These are phyloP conservation scores for Corylus avellana DNA, from an alignment of 306 rosid species.

Conservation along the genomic window DNA sequence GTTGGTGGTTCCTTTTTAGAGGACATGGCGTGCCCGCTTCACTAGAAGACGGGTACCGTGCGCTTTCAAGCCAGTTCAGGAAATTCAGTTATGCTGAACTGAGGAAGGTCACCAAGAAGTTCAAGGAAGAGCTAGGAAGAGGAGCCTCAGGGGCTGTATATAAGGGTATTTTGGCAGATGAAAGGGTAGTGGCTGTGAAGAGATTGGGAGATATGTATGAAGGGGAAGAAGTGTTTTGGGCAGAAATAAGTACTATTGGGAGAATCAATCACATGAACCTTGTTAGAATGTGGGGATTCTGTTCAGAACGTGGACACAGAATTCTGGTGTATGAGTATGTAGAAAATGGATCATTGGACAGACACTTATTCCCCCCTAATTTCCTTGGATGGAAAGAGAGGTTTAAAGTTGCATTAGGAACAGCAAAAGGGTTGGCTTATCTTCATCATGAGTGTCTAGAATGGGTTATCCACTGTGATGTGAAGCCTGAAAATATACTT, in stretches of 20 bases:
- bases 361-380: conserved; percentile 13
- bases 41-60: background rate
- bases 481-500: conserved; percentile 50
- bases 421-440: conserved; percentile 48
- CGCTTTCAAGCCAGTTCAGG: background rate
- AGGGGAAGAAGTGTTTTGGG: conserved; percentile 52
- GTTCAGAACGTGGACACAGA: conserved; percentile 35
- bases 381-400: conserved; percentile 32
- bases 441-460: conserved; percentile 54
- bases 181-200: conserved; percentile 43
- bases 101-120: background rate
- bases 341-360: conserved; percentile 41
- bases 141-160: background rate
- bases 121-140: background rate
- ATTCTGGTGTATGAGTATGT: conserved; percentile 44
- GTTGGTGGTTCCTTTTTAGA: background rate
- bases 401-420: conserved; percentile 42
- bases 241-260: conserved; percentile 47
- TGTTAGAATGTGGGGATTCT: conserved; percentile 47
- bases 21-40: background rate
- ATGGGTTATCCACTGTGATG: conserved; percentile 45
- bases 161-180: conserved; percentile 27
- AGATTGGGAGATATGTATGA: conserved; percentile 43
- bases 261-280: conserved; percentile 43
- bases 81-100: conserved; percentile 1